Evolutionary conservation across 257 asterid genomes (phyloP).

Genomic region (Solanum dulcamara): DNA sequence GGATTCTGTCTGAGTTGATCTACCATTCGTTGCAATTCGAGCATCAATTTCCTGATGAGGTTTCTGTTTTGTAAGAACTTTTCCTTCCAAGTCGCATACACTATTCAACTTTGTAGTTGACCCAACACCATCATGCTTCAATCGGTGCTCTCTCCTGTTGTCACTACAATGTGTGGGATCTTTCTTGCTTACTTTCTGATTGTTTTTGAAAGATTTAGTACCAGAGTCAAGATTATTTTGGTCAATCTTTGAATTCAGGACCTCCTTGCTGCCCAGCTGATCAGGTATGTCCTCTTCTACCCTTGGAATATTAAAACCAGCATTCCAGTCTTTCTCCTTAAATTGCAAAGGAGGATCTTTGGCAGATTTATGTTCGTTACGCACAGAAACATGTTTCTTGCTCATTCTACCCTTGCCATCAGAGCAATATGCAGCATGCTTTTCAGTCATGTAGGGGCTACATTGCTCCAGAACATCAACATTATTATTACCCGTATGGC

Average conservation of each 20-base stretch:
- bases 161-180: conserved; percentile 25
- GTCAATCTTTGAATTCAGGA: conserved; percentile 16
- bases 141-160: conserved; percentile 19
- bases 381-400: conserved; percentile 3
- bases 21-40: conserved; percentile 14
- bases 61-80: conserved; percentile 1
- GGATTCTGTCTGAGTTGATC: conserved; percentile 15
- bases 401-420: conserved; percentile 8
- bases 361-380: conserved; percentile 16
- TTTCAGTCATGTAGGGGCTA: conserved; percentile 1
- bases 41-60: conserved; percentile 16
- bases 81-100: conserved; percentile 14
- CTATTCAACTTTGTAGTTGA: conserved; percentile 10
- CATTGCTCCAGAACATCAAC: conserved; percentile 7
- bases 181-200: conserved; percentile 19
- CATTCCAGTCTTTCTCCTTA: conserved; percentile 8
- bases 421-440: conserved; percentile 9
- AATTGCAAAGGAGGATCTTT: conserved; percentile 14
- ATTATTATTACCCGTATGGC: conserved; percentile 6
- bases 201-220: conserved; percentile 20
- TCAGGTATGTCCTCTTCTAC: conserved; percentile 11
- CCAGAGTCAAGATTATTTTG: conserved; percentile 16
- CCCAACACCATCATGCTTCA: conserved; percentile 17
- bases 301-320: conserved; percentile 3
- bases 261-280: conserved; percentile 16